phyloP scores from a whole-genome alignment of 2,329 filamentous ascomycete species.

The Pyricularia sp. region DNA sequence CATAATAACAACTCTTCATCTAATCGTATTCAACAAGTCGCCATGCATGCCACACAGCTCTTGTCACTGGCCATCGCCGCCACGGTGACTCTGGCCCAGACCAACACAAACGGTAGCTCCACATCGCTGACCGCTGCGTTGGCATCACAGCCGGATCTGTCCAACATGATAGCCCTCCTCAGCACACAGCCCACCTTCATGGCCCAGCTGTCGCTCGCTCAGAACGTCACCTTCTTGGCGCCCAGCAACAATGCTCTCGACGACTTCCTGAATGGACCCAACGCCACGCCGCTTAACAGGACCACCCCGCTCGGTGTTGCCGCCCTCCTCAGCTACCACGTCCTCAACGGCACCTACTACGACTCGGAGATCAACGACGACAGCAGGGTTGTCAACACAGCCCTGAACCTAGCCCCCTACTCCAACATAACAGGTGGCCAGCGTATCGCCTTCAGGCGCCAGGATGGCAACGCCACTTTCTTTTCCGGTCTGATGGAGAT shows the following conservation, averaged over 20 bases:
- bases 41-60: background rate
- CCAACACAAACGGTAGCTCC: background rate
- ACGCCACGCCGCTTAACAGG: constrained; percentile 9
- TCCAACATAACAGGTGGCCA: constrained; percentile 48
- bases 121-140: constrained; percentile 1
- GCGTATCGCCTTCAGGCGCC: constrained; percentile 31
- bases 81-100: background rate
- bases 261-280: constrained; percentile 6
- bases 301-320: constrained; percentile 13
- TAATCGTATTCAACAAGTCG: background rate
- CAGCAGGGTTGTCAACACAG: constrained; percentile 22
- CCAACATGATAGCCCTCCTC: constrained; percentile 1
- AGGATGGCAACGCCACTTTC: constrained; percentile 31
- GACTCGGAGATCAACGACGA: constrained; percentile 15
- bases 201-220: constrained; percentile 3
- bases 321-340: constrained; percentile 43
- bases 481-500: constrained; percentile 37
- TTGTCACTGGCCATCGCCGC: constrained; percentile 2
- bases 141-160: background rate
- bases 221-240: constrained; percentile 5
- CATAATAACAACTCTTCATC: background rate
- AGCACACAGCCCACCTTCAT: constrained; percentile 2
- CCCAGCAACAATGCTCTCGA: constrained; percentile 5
- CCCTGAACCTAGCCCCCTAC: constrained; percentile 36
- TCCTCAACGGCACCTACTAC: constrained; percentile 37